Evolutionary conservation across 805 yeast species (phyloP).

Genomic region (Saturnispora gosingensis): DNA sequence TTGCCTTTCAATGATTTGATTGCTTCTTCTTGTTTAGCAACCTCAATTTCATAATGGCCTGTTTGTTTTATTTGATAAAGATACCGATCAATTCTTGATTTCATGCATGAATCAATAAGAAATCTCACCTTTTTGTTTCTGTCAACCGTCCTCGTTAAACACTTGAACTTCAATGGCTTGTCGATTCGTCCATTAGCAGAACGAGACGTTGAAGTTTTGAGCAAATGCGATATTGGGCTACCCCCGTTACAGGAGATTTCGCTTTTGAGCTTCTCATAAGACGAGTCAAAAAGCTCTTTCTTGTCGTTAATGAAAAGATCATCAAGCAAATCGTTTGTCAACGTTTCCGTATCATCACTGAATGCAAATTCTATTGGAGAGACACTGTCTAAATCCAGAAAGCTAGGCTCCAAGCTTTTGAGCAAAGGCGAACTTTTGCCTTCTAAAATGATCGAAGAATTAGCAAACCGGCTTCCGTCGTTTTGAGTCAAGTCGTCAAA

Average conservation of each 20-base stretch:
- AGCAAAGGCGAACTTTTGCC: not conserved
- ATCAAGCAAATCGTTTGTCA: not conserved
- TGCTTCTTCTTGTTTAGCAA: not conserved
- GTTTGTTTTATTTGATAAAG: not conserved
- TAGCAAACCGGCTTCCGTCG: not conserved
- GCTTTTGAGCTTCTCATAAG: not conserved
- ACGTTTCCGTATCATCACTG: not conserved
- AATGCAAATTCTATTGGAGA: not conserved
- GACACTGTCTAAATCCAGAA: not conserved
- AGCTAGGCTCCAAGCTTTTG: not conserved
- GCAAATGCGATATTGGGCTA: not conserved
- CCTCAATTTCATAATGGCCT: not conserved
- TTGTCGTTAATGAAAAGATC: not conserved
- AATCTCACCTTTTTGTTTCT: not conserved
- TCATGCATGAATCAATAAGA: not conserved
- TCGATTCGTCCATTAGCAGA: not conserved
- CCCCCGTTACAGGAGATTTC: not conserved
- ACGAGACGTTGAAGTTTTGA: not conserved
- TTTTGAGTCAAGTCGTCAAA: not conserved
- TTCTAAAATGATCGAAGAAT: not conserved
- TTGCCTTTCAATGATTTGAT: not conserved
- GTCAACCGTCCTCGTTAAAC: not conserved
- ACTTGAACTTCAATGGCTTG: not conserved
- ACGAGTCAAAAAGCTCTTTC: not conserved
- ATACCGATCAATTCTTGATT: not conserved